phyloP scores from a whole-genome alignment of 495 filamentous ascomycete genomes.

The Penicillium maclennaniae region DNA sequence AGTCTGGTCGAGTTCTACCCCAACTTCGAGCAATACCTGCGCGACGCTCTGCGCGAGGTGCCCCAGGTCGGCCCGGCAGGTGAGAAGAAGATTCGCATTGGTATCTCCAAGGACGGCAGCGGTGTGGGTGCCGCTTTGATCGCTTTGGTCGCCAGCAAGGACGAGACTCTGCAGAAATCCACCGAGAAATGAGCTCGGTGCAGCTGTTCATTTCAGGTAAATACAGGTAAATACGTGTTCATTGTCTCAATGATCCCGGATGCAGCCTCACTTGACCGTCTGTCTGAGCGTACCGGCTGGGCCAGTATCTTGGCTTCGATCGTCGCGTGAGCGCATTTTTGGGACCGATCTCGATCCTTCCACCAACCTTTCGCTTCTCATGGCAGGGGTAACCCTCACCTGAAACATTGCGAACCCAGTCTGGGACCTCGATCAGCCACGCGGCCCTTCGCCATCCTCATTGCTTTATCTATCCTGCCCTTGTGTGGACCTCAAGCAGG shows the following conservation, averaged over 20 bases:
- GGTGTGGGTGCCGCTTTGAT: constrained; percentile 91
- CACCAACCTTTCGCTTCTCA: background rate
- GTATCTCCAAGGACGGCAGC: constrained; percentile 89
- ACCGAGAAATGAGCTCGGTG: constrained; percentile 7
- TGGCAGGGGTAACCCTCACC: constrained; percentile 2
- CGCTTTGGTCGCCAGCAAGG: constrained; percentile 63
- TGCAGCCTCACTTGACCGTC: background rate
- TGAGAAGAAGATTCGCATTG: constrained; percentile 79
- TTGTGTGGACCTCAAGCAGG: constrained; percentile 3
- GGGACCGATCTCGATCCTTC: background rate
- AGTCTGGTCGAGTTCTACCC: constrained; percentile 90
- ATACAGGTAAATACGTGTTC: background rate
- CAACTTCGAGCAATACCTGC: constrained; percentile 74
- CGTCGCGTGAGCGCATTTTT: background rate
- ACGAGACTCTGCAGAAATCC: constrained; percentile 21
- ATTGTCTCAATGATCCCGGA: background rate
- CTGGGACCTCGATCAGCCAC: constrained; percentile 1
- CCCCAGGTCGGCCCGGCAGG: constrained; percentile 66
- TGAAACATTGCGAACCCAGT: constrained; percentile 9
- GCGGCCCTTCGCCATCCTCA: background rate
- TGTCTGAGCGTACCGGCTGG: constrained; percentile 2
- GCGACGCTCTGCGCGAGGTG: constrained; percentile 67
- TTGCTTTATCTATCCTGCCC: constrained; percentile 9
- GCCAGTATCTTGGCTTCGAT: constrained; percentile 1
- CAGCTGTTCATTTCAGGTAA: background rate